A percentile compares a stretch with the other conserved stretches of the same genome.
phyloP scores from a whole-genome alignment of 805 yeast genomes.

The Wickerhamiella cacticola region DNA sequence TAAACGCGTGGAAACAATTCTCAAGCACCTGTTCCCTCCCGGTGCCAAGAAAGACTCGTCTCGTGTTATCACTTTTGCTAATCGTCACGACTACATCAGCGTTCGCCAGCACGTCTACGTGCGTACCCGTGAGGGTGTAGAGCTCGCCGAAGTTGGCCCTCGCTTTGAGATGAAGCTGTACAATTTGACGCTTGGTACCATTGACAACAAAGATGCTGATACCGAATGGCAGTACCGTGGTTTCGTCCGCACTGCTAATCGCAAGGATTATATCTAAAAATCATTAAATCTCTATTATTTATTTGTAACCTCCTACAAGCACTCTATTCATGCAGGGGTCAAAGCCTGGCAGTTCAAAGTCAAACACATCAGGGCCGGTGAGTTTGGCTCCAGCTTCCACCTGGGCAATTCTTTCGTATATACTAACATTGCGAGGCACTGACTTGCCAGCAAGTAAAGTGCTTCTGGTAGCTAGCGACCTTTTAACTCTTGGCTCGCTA shows the following conservation, averaged over 20 bases:
- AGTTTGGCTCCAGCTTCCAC: not conserved
- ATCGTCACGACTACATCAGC: slow-evolving; percentile 80
- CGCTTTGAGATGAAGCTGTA: slow-evolving; percentile 91
- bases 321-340: slow-evolving; percentile 4
- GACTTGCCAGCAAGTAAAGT: slow-evolving; percentile 1
- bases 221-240: slow-evolving; percentile 94
- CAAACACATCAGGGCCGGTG: slow-evolving; percentile 3
- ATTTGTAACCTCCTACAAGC: slow-evolving; percentile 5
- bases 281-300: not conserved
- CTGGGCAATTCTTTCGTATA: not conserved
- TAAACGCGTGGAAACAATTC: slow-evolving; percentile 60
- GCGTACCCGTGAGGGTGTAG: slow-evolving; percentile 75
- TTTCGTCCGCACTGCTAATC: slow-evolving; percentile 86
- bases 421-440: not conserved
- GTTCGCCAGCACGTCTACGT: slow-evolving; percentile 95
- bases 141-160: slow-evolving; percentile 96
- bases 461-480: not conserved
- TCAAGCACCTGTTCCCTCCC: slow-evolving; percentile 89
- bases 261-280: slow-evolving; percentile 67
- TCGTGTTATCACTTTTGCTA: slow-evolving; percentile 85
- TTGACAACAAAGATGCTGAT: slow-evolving; percentile 93
- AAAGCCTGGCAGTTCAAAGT: slow-evolving; percentile 9
- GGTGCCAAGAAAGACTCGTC: slow-evolving; percentile 88
- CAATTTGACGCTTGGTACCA: slow-evolving; percentile 77
- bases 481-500: not conserved